phyloP scores from a whole-genome alignment of 2,329 filamentous ascomycete species.

The Aspergillus thermomutatus region DNA sequence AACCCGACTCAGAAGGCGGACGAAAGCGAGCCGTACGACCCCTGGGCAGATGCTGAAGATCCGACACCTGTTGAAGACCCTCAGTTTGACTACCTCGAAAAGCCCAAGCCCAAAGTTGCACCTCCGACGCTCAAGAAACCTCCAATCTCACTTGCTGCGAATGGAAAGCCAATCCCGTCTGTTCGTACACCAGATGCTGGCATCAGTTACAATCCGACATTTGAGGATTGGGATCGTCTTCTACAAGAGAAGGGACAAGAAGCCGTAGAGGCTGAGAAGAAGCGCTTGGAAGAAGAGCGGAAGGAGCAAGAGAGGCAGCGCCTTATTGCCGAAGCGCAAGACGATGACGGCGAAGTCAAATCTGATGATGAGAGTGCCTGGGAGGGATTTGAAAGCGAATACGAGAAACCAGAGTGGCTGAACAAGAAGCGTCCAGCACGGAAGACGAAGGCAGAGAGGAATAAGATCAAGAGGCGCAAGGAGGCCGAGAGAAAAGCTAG shows the following conservation, averaged over 20 bases:
- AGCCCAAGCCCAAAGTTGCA: constrained; percentile 63
- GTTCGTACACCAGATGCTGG: constrained; percentile 76
- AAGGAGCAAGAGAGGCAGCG: constrained; percentile 66
- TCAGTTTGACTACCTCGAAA: constrained; percentile 63
- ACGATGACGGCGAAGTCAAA: constrained; percentile 69
- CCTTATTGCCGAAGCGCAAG: constrained; percentile 68
- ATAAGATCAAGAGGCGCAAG: constrained; percentile 84
- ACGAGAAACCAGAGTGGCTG: constrained; percentile 63
- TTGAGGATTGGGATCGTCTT: constrained; percentile 78
- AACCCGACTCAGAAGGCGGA: constrained; percentile 51
- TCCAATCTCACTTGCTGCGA: constrained; percentile 78
- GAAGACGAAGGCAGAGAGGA: constrained; percentile 82
- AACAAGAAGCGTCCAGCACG: constrained; percentile 74
- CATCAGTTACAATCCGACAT: constrained; percentile 88
- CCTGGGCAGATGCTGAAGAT: constrained; percentile 63
- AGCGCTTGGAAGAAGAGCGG: constrained; percentile 65
- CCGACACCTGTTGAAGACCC: constrained; percentile 46
- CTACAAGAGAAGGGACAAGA: constrained; percentile 72
- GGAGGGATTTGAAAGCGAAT: constrained; percentile 83
- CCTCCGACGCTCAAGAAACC: constrained; percentile 73
- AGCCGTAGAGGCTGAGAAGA: constrained; percentile 74
- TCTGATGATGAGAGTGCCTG: constrained; percentile 89
- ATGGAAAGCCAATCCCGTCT: constrained; percentile 73
- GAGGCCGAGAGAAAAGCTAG: constrained; percentile 74
- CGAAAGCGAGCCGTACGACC: constrained; percentile 64